A percentile compares a stretch with the other conserved stretches of the same genome.
Evolutionary conservation across 2,329 filamentous ascomycete genomes (phyloP).

Genomic region (Cercospora zeae-maydis): DNA sequence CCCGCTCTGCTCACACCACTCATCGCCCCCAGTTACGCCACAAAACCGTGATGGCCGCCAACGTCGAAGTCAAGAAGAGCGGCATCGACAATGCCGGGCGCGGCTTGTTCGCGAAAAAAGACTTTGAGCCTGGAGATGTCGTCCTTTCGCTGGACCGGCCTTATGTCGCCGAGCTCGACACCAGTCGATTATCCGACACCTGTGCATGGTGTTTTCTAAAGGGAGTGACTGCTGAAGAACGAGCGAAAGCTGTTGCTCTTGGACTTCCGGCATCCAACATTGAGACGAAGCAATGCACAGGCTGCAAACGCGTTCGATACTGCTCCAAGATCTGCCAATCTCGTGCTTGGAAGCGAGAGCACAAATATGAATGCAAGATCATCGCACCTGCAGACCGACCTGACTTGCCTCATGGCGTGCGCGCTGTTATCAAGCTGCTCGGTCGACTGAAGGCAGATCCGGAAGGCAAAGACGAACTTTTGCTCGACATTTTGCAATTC

Average conservation of each 20-base stretch:
- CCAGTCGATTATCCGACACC: conserved; percentile 49
- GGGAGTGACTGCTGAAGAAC: conserved; percentile 19
- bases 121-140: conserved; percentile 49
- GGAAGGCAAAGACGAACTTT: conserved; percentile 24
- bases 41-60: conserved; percentile 13
- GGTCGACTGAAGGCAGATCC: conserved; percentile 27
- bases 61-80: conserved; percentile 27
- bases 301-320: conserved; percentile 57
- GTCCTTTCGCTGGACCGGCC: conserved; percentile 51
- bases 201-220: conserved; percentile 56
- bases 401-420: conserved; percentile 53
- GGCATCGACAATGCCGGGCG: conserved; percentile 41
- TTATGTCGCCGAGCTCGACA: conserved; percentile 54
- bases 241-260: conserved; percentile 36
- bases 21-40: conserved; percentile 1
- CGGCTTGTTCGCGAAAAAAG: conserved; percentile 53
- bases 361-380: conserved; percentile 59
- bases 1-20: not conserved
- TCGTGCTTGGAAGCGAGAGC: conserved; percentile 56
- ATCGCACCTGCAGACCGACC: conserved; percentile 42
- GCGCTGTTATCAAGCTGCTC: conserved; percentile 55
- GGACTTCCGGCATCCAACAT: conserved; percentile 27
- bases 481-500: conserved; percentile 29
- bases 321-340: conserved; percentile 60
- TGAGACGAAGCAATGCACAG: conserved; percentile 53